Evolutionary conservation across 371 early-diverging fungal species (phyloP), one percentile per base, ranked within the genome.

Genomic region (Smittium mucronatum): DNA sequence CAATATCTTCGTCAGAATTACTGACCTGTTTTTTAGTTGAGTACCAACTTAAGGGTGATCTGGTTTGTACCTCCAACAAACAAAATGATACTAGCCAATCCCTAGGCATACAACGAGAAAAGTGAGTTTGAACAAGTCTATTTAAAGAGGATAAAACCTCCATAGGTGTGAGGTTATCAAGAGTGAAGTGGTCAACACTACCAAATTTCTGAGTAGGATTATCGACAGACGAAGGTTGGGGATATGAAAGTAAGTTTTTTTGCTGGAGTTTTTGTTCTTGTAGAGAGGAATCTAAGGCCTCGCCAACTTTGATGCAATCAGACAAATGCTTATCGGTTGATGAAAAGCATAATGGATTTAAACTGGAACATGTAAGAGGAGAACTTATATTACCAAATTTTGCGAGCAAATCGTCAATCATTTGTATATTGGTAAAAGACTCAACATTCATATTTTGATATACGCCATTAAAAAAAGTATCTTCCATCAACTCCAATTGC

Each of bases 1-100:
- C 67, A 21, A 86, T 75, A 65, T 89, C 88, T 36, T 81, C 83
- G 29, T 75, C 87, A 16, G 80, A 75, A 34, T 65, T 17, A 15
- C 32, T 25, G n/a, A n/a, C 5, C 28, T 57, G 80, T 71, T 71
- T 82, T 75, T 78, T 87, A n/a, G 85, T 77, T 1, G 88, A 84
- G 36, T 88, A 78, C 91, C 91, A 91, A 1, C 86, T 84, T 70
- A 90, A 77, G 15, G 85, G 79, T 63, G 85, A 86, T n/a, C 79
- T 76, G 1, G 88, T 86, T 71, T 91, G 90, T 0, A 84, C 83
- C 69, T 89, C 89, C 31, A 91, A 81, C 1, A 87, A 73, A 65
- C 87, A 82, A 75, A 85, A 87, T 29, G 87, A 78, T 1, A 84
- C 82, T 26, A 89, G 80, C 89, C 91, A 91, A 73, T 91, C 91